Evolutionary conservation across 768 basidiomycete species (phyloP).

Genomic region (Porpolomopsis calyptriformis): DNA sequence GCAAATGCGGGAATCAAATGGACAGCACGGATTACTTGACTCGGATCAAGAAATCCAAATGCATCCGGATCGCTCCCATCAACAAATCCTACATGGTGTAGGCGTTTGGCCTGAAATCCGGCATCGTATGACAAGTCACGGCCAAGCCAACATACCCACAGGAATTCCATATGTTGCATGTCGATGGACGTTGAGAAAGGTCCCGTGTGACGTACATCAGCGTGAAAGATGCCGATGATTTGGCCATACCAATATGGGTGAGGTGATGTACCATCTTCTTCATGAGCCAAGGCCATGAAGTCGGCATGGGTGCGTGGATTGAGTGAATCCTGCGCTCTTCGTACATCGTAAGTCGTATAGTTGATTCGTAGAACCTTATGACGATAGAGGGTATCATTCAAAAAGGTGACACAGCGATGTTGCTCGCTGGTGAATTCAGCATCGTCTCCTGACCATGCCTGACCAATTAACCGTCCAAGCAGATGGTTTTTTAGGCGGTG

Average conservation of each 20-base stretch:
- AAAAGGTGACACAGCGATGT: background rate
- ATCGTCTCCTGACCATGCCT: slow-evolving; percentile 8
- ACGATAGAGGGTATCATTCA: background rate
- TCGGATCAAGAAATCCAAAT: slow-evolving; percentile 16
- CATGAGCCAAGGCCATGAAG: slow-evolving; percentile 15
- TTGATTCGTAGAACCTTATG: slow-evolving; percentile 11
- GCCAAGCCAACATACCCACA: slow-evolving; percentile 12
- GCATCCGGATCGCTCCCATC: slow-evolving; percentile 4
- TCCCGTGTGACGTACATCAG: slow-evolving; percentile 6
- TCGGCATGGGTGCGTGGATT: slow-evolving; percentile 18
- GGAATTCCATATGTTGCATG: slow-evolving; percentile 6
- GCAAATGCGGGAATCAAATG: slow-evolving; percentile 14
- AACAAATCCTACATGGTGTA: slow-evolving; percentile 7
- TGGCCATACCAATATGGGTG: slow-evolving; percentile 8
- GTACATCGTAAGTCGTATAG: slow-evolving; percentile 15
- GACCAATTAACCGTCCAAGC: background rate
- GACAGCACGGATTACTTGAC: slow-evolving; percentile 8
- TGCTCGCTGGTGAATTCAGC: slow-evolving; percentile 10
- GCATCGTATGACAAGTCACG: background rate
- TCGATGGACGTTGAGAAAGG: background rate
- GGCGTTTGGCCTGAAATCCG: background rate
- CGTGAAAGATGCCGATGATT: slow-evolving; percentile 15
- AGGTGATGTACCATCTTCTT: background rate
- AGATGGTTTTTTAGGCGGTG: slow-evolving; percentile 11
- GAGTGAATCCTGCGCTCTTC: slow-evolving; percentile 16